Conservation (phyloP, 1,284 basidiomycete genomes). For the Bondarzewia mesenterica region DNA sequence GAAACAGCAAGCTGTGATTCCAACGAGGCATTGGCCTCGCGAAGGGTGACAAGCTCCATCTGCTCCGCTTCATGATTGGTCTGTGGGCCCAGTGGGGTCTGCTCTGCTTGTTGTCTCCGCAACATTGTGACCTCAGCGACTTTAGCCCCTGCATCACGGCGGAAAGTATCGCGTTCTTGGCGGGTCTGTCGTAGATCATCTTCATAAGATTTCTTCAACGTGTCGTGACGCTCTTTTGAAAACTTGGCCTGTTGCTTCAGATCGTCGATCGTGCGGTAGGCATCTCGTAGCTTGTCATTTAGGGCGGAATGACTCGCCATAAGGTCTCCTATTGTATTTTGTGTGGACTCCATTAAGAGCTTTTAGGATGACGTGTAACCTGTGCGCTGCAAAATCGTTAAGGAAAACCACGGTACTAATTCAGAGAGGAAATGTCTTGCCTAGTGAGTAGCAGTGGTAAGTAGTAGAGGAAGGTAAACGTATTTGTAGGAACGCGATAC, state of each 20-base stretch:
- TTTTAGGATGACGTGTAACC: too few species aligned
- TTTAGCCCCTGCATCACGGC: neutral
- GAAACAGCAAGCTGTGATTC: too few species aligned
- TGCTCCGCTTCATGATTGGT: neutral
- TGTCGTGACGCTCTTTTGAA: neutral
- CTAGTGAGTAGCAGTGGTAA: too few species aligned
- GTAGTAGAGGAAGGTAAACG: too few species aligned
- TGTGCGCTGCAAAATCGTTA: too few species aligned
- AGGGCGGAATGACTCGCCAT: neutral
- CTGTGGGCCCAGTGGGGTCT: too few species aligned
- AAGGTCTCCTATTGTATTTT: neutral
- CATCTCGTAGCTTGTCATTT: neutral
- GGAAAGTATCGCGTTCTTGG: neutral
- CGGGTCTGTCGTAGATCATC: neutral
- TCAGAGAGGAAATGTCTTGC: too few species aligned
- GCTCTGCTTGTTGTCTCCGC: neutral
- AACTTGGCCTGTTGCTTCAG: neutral
- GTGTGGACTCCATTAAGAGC: neutral
- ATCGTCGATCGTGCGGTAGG: neutral
- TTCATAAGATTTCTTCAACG: neutral
- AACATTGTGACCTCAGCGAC: neutral
- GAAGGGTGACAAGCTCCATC: neutral
- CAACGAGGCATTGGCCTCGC: neutral
- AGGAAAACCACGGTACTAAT: too few species aligned
- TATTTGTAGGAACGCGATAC: too few species aligned